A percentile compares a stretch with the other conserved stretches of the same genome.
Conservation (phyloP, 352 stramenopile genomes). For the Globisporangium solare region DNA sequence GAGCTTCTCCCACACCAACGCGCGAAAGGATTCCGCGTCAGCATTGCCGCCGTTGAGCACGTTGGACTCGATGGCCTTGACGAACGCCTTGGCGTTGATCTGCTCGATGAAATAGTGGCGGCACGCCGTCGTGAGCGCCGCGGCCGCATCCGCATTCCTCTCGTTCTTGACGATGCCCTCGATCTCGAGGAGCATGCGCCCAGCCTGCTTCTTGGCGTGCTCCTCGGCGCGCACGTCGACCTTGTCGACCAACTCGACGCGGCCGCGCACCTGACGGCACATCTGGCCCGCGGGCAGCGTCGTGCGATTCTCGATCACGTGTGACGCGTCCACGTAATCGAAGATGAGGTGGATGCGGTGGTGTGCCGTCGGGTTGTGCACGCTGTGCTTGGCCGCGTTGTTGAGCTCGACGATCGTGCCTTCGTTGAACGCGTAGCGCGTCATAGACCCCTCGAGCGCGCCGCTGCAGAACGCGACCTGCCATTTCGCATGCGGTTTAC, state of each 20-base stretch:
- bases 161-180: conserved; percentile 22
- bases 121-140: conserved; percentile 24
- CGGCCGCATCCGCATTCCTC: conserved; percentile 16
- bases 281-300: conserved; percentile 32
- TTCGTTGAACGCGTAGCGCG: conserved; percentile 85
- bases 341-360: conserved; percentile 96
- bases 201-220: conserved; percentile 19
- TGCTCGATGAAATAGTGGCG: conserved; percentile 63
- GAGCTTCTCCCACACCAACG: conserved; percentile 26
- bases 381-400: conserved; percentile 93
- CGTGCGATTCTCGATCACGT: conserved; percentile 18
- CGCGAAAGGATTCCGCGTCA: conserved; percentile 8
- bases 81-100: conserved; percentile 42
- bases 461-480: conserved; percentile 56
- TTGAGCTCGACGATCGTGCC: conserved; percentile 96
- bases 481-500: no score
- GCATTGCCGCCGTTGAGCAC: conserved; percentile 8
- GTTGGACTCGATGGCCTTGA: conserved; percentile 14
- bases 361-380: conserved; percentile 83
- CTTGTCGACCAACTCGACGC: conserved; percentile 36
- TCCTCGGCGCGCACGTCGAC: conserved; percentile 22
- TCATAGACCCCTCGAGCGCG: conserved; percentile 40
- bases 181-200: conserved; percentile 23
- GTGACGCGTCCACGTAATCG: conserved; percentile 89
- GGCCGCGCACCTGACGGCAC: conserved; percentile 48